phyloP scores from a whole-genome alignment of 495 filamentous ascomycete species.

The Xylaria cubensis region DNA sequence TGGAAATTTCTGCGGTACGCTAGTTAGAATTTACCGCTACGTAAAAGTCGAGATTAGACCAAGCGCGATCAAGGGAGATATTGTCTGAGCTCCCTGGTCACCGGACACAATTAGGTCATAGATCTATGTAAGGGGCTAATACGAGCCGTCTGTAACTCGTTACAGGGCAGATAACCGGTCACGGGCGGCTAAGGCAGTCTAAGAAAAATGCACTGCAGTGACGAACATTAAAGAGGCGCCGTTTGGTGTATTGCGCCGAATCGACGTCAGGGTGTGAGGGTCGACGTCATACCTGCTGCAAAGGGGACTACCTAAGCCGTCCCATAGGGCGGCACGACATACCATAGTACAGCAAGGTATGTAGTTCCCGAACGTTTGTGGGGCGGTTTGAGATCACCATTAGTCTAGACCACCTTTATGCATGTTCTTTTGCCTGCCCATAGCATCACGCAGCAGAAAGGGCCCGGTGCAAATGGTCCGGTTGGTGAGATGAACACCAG shows the following conservation, averaged over 20 bases:
- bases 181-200: not conserved
- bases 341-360: not conserved
- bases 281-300: constrained; percentile 17
- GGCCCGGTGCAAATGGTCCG: constrained; percentile 24
- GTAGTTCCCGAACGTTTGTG: constrained; percentile 12
- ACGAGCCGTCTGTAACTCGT: not conserved
- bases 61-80: not conserved
- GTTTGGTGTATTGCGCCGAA: constrained; percentile 7
- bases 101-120: constrained; percentile 18
- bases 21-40: not conserved
- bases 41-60: not conserved
- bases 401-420: not conserved
- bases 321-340: constrained; percentile 6
- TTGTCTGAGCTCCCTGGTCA: not conserved
- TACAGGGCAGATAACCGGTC: not conserved
- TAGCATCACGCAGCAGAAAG: not conserved
- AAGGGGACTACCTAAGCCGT: not conserved
- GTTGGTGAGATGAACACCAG: not conserved
- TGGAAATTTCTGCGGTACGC: not conserved
- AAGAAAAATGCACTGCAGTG: constrained; percentile 2
- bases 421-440: not conserved
- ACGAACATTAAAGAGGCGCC: constrained; percentile 1
- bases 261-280: constrained; percentile 8
- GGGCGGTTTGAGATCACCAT: not conserved
- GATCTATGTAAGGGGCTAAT: constrained; percentile 9